phyloP scores from a whole-genome alignment of 2,329 filamentous ascomycete genomes.

The Diplodia intermedia region DNA sequence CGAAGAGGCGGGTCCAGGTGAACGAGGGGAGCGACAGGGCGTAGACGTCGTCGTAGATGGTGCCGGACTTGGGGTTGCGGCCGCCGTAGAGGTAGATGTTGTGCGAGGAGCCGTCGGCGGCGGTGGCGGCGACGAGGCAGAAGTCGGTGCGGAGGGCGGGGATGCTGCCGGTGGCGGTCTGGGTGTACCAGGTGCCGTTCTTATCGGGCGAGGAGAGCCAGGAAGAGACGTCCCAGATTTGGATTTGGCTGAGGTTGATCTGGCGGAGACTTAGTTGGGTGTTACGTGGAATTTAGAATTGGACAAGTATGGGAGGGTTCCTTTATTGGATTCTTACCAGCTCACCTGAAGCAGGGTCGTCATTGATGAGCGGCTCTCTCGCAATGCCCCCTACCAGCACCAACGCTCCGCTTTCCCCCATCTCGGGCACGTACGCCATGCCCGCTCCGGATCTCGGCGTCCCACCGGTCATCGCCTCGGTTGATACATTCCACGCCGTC shows the following conservation, averaged over 20 bases:
- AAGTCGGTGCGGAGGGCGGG: slow-evolving; percentile 54
- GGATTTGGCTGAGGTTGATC: slow-evolving; percentile 2
- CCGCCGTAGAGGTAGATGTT: slow-evolving; percentile 61
- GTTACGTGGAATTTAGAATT: neutral
- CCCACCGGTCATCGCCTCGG: neutral
- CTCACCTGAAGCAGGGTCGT: slow-evolving; percentile 15
- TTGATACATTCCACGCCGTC: slow-evolving; percentile 10
- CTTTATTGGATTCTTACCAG: neutral
- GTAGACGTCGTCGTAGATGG: slow-evolving; percentile 53
- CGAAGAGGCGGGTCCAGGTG: slow-evolving; percentile 52
- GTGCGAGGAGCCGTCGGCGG: slow-evolving; percentile 55
- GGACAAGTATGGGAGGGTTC: neutral
- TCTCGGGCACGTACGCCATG: neutral
- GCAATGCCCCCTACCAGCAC: slow-evolving; percentile 3
- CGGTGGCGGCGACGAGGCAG: slow-evolving; percentile 51
- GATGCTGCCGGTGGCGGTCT: slow-evolving; percentile 52
- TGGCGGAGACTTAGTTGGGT: neutral
- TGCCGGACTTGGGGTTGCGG: slow-evolving; percentile 44
- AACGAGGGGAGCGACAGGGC: slow-evolving; percentile 57
- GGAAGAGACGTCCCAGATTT: slow-evolving; percentile 12
- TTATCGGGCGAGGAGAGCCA: neutral
- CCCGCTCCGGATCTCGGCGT: neutral
- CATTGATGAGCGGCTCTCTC: neutral
- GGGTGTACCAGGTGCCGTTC: slow-evolving; percentile 50
- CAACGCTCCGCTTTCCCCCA: slow-evolving; percentile 8